Evolutionary conservation across 345 rosid species (phyloP).

Genomic region (Arabis hirsuta): DNA sequence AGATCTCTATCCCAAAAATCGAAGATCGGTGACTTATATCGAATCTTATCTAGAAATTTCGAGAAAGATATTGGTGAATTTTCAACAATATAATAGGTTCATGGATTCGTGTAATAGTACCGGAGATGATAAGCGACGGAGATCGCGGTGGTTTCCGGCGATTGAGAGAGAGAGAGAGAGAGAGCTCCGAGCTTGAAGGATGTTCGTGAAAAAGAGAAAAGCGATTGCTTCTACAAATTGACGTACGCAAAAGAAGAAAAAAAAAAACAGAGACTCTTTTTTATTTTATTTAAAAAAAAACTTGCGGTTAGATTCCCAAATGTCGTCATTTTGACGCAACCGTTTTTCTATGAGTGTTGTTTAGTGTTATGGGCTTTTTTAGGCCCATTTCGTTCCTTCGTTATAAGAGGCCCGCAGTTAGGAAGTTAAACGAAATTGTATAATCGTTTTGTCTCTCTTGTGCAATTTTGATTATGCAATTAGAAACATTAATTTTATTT

Average conservation of each 20-base stretch:
- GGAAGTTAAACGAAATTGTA: background rate
- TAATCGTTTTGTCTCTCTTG: background rate
- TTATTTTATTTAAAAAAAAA: conserved; percentile 24
- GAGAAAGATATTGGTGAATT: conserved; percentile 7
- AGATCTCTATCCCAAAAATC: conserved; percentile 34
- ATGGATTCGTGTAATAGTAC: conserved; percentile 14
- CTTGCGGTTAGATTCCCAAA: conserved; percentile 44
- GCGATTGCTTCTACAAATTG: conserved; percentile 44
- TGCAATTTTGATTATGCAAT: no score
- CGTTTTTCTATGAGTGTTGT: conserved; percentile 8
- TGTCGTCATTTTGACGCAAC: conserved; percentile 50
- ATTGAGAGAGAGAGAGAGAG: background rate
- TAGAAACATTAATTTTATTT: no score
- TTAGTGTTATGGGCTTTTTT: conserved; percentile 9
- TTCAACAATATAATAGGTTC: conserved; percentile 12
- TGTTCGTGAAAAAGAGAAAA: conserved; percentile 19
- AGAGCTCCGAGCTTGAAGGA: conserved; percentile 36
- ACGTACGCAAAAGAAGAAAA: conserved; percentile 40
- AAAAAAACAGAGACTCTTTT: background rate
- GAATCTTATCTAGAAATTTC: conserved; percentile 21
- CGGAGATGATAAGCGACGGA: conserved; percentile 28
- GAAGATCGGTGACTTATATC: conserved; percentile 28
- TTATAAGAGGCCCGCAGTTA: background rate
- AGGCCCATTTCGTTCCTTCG: conserved; percentile 7
- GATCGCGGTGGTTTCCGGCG: conserved; percentile 26